phyloP scores from a whole-genome alignment of 2,329 filamentous ascomycete genomes.

The Elsinoe fawcettii region DNA sequence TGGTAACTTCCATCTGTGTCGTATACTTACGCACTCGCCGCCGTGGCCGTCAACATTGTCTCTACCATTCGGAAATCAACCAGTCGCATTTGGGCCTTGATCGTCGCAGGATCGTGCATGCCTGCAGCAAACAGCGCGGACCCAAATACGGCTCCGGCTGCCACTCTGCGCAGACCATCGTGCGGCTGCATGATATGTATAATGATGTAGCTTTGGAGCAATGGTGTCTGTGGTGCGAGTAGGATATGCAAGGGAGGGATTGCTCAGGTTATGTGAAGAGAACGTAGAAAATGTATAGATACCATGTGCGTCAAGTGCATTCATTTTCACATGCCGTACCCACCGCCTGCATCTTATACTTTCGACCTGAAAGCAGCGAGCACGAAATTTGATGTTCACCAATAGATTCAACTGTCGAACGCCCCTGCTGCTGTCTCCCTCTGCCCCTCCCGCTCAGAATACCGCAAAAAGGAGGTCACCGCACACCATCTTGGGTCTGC shows the following conservation, averaged over 20 bases:
- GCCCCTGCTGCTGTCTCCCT: background rate
- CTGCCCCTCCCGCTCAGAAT: background rate
- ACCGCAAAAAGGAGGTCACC: background rate
- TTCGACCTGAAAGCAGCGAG: background rate
- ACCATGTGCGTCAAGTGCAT: constrained; percentile 2
- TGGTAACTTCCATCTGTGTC: background rate
- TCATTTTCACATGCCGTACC: background rate
- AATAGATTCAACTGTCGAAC: constrained; percentile 7
- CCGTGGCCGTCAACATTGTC: constrained; percentile 55
- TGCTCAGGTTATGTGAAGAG: background rate
- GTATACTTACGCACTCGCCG: constrained; percentile 50
- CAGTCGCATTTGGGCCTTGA: constrained; percentile 54
- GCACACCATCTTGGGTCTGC: background rate
- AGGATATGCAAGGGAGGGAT: background rate
- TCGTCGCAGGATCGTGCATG: constrained; percentile 51
- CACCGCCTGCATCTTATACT: background rate
- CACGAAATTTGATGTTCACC: constrained; percentile 8
- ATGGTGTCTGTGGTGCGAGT: background rate
- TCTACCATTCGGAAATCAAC: constrained; percentile 59
- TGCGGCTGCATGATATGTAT: constrained; percentile 1
- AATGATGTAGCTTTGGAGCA: background rate
- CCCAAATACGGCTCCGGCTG: constrained; percentile 51
- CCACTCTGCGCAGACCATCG: background rate
- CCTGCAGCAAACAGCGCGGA: constrained; percentile 53
- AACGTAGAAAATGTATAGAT: background rate